Percentiles rank a stretch among this genome's conserved stretches.
Evolutionary conservation across 768 basidiomycete genomes (phyloP).

Genomic region (Cytidiella melzeri): DNA sequence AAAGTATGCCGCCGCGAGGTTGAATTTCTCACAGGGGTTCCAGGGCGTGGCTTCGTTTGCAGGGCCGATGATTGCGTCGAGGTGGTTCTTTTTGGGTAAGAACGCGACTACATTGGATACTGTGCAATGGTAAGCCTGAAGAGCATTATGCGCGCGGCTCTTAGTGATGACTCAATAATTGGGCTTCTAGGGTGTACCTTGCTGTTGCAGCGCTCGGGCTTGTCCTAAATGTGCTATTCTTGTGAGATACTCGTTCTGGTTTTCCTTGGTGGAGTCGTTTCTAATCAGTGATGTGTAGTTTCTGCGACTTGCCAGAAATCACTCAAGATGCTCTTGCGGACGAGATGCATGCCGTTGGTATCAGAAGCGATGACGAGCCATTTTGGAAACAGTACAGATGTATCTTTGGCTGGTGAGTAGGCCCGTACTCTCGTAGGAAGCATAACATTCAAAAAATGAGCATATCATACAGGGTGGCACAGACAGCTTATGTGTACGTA

Average conservation of each 20-base stretch:
- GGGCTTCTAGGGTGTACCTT: slow-evolving; percentile 47
- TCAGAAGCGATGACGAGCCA: slow-evolving; percentile 39
- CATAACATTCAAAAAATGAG: background rate
- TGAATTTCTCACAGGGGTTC: slow-evolving; percentile 78
- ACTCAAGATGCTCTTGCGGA: slow-evolving; percentile 56
- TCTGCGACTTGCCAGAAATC: slow-evolving; percentile 64
- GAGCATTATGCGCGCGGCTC: too few species aligned
- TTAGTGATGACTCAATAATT: too few species aligned
- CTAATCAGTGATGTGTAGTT: slow-evolving; percentile 31
- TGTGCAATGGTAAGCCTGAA: slow-evolving; percentile 52
- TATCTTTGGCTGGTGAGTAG: slow-evolving; percentile 51
- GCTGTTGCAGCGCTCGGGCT: slow-evolving; percentile 60
- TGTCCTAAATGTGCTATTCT: slow-evolving; percentile 58
- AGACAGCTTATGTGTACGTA: slow-evolving; percentile 58
- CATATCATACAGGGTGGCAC: slow-evolving; percentile 39
- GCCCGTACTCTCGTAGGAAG: background rate
- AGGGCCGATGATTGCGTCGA: slow-evolving; percentile 68
- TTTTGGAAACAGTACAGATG: slow-evolving; percentile 69
- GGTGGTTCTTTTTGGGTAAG: slow-evolving; percentile 65
- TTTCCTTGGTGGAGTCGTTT: background rate
- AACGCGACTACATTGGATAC: slow-evolving; percentile 58
- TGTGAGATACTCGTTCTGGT: slow-evolving; percentile 31
- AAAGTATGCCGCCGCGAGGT: slow-evolving; percentile 64
- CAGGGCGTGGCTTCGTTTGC: slow-evolving; percentile 71
- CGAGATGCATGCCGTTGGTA: slow-evolving; percentile 39